These are phyloP conservation scores for Trebouxia sp. DNA, from an alignment of 139 green algal species.

Conservation along the genomic window DNA sequence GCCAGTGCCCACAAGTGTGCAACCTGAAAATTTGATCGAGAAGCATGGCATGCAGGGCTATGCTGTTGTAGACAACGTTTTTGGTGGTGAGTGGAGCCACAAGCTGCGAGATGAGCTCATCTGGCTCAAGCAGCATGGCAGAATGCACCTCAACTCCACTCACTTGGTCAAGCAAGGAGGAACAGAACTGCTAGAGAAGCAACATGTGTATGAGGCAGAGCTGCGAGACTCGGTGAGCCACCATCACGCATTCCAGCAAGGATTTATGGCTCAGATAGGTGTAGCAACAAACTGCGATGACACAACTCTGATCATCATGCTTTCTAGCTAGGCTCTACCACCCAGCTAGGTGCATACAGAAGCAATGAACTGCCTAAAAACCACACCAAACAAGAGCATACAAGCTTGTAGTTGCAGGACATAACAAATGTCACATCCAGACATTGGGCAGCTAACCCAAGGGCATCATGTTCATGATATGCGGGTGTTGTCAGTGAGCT, in stretches of 20 bases:
- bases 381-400: too few species aligned
- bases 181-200: conserved; percentile 59
- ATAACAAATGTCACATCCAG: neutral
- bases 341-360: neutral
- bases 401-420: neutral
- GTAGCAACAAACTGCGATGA: neutral
- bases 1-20: too few species aligned
- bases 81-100: neutral
- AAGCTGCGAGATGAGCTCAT: neutral
- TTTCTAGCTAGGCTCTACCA: neutral
- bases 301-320: neutral
- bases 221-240: conserved; percentile 32
- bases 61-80: conserved; percentile 16
- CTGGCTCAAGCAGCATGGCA: neutral
- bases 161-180: conserved; percentile 53
- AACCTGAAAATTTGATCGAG: too few species aligned
- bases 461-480: conserved; percentile 18
- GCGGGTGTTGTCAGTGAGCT: neutral
- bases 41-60: too few species aligned
- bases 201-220: conserved; percentile 56
- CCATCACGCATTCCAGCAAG: neutral
- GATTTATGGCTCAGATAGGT: neutral
- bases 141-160: conserved; percentile 61
- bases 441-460: neutral
- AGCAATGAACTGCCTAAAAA: too few species aligned